A percentile compares a stretch with the other conserved stretches of the same genome.
phyloP scores from a whole-genome alignment of 352 stramenopile genomes.

The Globisporangium iwayamae region DNA sequence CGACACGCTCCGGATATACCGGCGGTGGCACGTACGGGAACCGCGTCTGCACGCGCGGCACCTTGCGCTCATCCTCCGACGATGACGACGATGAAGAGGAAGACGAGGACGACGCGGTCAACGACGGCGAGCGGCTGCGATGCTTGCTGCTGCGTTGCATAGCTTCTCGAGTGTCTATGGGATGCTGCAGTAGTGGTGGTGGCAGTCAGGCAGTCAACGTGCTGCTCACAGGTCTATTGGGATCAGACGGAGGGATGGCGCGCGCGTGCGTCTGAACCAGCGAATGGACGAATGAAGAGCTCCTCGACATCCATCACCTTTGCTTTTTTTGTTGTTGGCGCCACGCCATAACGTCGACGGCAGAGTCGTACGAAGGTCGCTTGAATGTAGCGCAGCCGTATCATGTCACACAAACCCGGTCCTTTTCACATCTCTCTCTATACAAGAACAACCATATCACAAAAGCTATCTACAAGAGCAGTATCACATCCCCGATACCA shows the following conservation, averaged over 20 bases:
- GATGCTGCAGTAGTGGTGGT: too few species aligned
- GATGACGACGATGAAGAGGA: slow-evolving; percentile 41
- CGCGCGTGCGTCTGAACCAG: neutral
- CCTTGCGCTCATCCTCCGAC: slow-evolving; percentile 25
- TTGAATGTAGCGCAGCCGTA: neutral
- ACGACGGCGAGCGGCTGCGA: slow-evolving; percentile 36
- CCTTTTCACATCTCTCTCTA: neutral
- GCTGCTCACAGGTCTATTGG: neutral
- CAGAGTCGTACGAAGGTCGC: too few species aligned
- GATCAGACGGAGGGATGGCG: neutral
- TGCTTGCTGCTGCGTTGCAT: slow-evolving; percentile 31
- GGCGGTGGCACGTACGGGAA: slow-evolving; percentile 52
- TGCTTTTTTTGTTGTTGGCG: too few species aligned
- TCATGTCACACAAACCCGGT: too few species aligned
- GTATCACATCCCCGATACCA: neutral
- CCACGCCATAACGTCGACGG: too few species aligned
- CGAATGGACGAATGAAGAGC: neutral
- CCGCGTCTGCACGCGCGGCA: slow-evolving; percentile 17
- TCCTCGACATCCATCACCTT: neutral
- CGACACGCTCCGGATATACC: slow-evolving; percentile 44
- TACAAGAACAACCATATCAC: slow-evolving; percentile 16
- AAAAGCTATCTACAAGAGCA: slow-evolving; percentile 24
- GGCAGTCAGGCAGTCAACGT: too few species aligned
- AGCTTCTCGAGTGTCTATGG: neutral
- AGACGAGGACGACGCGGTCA: slow-evolving; percentile 36